Base-by-base conservation (phyloP, 192 early-diverging fungal genomes). In the Phlyctochytrium bullatum region DNA sequence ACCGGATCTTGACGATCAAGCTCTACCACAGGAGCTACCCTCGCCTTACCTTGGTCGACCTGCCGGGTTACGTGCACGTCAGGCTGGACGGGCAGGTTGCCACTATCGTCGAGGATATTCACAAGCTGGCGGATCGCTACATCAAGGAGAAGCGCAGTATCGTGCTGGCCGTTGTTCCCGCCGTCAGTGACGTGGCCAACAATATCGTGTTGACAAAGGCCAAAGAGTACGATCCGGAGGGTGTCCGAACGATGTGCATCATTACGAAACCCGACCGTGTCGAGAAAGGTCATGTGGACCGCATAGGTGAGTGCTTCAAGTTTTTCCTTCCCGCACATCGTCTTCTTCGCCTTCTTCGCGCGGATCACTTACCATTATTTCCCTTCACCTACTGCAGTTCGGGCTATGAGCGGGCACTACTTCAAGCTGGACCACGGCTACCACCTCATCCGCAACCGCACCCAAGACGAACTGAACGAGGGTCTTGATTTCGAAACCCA, bases 211-310 rank as follows among this genome's bases (percentile, higher is more conserved):
- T 77, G n/a, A 35, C 64, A 30, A 25, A 25, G 16, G 66, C 67
- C n/a, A 28, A 65, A 36, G 35, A 56, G 6, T 58, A 32, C n/a
- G 75, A 77, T 36, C 66, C 67, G 2, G 23, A 50, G 23, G 72
- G 72, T 20, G 23, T 12, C 16, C 47, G 75, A 2, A 77, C 75
- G 20, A 70, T 77, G 32, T 2, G 54, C 51, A 56, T 77, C 52
- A 61, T 77, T n/a, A 77, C 75, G 6, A 77, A 77, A 34, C 61
- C 67, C 2, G 75, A 77, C 36, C 20, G 65, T 24, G 47, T 76
- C 12, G 75, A 77, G 27, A 16, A 25, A 3, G 70, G 68, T 17
- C 53, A 53, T 14, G 60, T 62, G 29, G 20, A 34, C 17, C 3
- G 6, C 30, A 36, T 76, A 3, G 34, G 75, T 23, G 53, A 74